A percentile compares a stretch with the other conserved stretches of the same genome.
These are phyloP conservation scores for Hericium rajendrae DNA, from an alignment of 768 basidiomycete species.

Conservation along the genomic window DNA sequence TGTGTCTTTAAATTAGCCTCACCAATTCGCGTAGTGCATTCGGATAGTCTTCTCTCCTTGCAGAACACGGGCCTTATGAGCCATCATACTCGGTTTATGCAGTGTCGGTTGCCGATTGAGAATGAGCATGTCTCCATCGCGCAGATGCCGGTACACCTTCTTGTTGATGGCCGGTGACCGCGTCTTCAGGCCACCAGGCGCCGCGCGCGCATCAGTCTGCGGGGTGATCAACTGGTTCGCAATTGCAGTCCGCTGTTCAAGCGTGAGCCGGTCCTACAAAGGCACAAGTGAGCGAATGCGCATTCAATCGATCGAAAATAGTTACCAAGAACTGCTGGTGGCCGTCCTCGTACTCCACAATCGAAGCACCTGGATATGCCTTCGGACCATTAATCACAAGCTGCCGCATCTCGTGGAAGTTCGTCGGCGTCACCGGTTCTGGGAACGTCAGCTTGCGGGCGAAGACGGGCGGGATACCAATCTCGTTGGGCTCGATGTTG, in stretches of 20 bases:
- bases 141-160: conserved; percentile 93
- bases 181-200: conserved; percentile 55
- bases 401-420: conserved; percentile 81
- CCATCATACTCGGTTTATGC: conserved; percentile 99
- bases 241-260: conserved; percentile 88
- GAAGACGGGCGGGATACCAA: conserved; percentile 96
- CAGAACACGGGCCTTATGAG: conserved; percentile 84
- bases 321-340: conserved; percentile 73
- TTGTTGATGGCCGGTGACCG: conserved; percentile 81
- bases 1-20: too few relatives aligned
- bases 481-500: conserved; percentile 98
- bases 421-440: conserved; percentile 89
- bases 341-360: conserved; percentile 95
- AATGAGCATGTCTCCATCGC: conserved; percentile 91
- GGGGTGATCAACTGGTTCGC: conserved; percentile 94
- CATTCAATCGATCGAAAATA: neutral
- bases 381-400: conserved; percentile 86
- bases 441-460: conserved; percentile 95
- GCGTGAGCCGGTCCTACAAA: conserved; percentile 67
- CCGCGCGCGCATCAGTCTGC: conserved; percentile 56
- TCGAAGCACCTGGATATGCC: conserved; percentile 84
- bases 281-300: neutral
- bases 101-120: conserved; percentile 97
- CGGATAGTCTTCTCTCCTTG: conserved; percentile 97
- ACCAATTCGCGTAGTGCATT: conserved; percentile 99